Base-by-base conservation (phyloP, 2,329 filamentous ascomycete genomes). In the Paecilomyces formosus region DNA sequence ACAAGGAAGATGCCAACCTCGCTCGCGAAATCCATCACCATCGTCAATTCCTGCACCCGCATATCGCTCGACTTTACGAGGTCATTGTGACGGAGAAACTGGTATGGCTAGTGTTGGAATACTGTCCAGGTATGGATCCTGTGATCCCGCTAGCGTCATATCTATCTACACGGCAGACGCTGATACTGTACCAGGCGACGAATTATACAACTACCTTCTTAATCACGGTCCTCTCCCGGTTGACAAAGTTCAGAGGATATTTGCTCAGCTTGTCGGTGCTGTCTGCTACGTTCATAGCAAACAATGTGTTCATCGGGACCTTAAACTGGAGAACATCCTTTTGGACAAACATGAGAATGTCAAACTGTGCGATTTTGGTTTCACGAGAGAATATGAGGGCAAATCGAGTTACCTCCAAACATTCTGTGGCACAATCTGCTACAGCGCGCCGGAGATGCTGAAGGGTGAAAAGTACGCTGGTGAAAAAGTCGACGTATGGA, bases 401-500 rank as follows among this genome's bases (percentile, higher is more conserved):
- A 92, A 95, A 67, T 85, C 90, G 30, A 97, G 92, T 72, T 93
- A 97, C 69, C 78, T 99, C 57, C 93, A 97, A 74, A 99, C 94
- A 1, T 99, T 96, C 75, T 99, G 94, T 72, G 94, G 94, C 4
- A 99, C 94, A 0, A 88, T 99, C 62, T 97, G 93, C 77, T 99
- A 99, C 75, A 96, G 92, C 57, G 94, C 94, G 2, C 94, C 94
- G 1, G 94, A 99, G 75, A 99, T 99, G 94, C 82, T 99, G 49
- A 96, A 94, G 73, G 94, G 92, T 45, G 94, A 99, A 74, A 97
- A 96, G 74, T 99, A 99, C 71, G 94, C 92, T 0, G 93, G 92
- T 26, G 92, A 97, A 78, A 97, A 97, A 78, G 93, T 99, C 54
- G 94, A 99, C 69, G 92, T 99, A 3, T 99, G 94, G 94, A 97